Conservation (phyloP, 495 filamentous ascomycete species). For the Penicillium bialowiezense region DNA sequence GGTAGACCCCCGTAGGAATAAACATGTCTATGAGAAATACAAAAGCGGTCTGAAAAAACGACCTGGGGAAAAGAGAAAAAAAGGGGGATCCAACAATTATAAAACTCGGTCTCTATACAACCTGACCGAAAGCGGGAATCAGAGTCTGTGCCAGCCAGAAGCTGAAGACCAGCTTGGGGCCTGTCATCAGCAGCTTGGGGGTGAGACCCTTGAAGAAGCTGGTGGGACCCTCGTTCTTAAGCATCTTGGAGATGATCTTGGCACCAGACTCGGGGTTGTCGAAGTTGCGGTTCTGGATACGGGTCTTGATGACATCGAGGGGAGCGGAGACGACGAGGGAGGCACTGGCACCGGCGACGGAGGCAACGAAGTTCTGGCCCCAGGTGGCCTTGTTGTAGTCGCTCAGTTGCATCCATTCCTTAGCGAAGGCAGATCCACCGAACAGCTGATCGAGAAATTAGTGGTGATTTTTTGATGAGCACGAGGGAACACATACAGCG, state of each 20-base stretch:
- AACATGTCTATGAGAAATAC: conserved; percentile 16
- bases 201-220: conserved; percentile 98
- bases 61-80: conserved; percentile 1
- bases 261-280: conserved; percentile 94
- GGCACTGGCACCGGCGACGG: conserved; percentile 87
- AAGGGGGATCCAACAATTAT: conserved; percentile 6
- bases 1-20: conserved; percentile 7
- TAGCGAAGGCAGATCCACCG: conserved; percentile 95
- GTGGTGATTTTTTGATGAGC: conserved; percentile 9
- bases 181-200: conserved; percentile 97
- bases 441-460: conserved; percentile 69
- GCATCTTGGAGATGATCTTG: conserved; percentile 86
- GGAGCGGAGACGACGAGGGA: conserved; percentile 92
- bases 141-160: conserved; percentile 98
- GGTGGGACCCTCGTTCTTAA: conserved; percentile 75
- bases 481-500: conserved; percentile 60
- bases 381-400: conserved; percentile 97
- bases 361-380: conserved; percentile 96
- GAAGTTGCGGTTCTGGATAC: conserved; percentile 99
- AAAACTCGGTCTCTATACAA: conserved; percentile 41
- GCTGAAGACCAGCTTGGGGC: conserved; percentile 97
- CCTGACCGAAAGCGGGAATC: conserved; percentile 67
- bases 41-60: conserved; percentile 4
- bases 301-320: conserved; percentile 97
- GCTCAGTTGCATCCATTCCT: conserved; percentile 83